phyloP scores from a whole-genome alignment of 805 yeast species.

The Metschnikowia cubensis region DNA sequence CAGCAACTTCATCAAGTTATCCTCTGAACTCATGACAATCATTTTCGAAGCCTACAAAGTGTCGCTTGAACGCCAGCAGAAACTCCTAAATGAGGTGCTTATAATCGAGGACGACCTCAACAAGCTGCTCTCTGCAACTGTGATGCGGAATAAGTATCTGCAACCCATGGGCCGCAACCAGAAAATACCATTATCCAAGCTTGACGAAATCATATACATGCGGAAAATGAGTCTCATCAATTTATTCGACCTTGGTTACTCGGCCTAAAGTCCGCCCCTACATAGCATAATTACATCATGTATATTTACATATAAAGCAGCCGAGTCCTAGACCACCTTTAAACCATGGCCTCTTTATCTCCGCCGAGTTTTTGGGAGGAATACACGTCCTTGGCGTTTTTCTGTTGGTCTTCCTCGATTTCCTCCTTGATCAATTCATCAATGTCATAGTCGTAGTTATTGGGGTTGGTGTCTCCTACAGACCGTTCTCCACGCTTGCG shows the following conservation, averaged over 20 bases:
- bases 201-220: constrained; percentile 11
- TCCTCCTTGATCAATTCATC: constrained; percentile 42
- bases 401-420: constrained; percentile 19
- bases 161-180: not conserved
- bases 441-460: constrained; percentile 41
- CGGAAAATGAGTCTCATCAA: constrained; percentile 14
- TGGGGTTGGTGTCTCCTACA: constrained; percentile 36
- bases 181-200: constrained; percentile 9
- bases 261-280: not conserved
- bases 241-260: constrained; percentile 8
- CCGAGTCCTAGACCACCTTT: not conserved
- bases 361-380: constrained; percentile 12
- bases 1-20: constrained; percentile 13
- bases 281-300: not conserved
- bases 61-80: constrained; percentile 4
- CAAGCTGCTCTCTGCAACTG: constrained; percentile 2
- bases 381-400: constrained; percentile 10
- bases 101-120: constrained; percentile 7
- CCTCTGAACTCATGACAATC: constrained; percentile 11
- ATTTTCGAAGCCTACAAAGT: constrained; percentile 11
- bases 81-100: constrained; percentile 4
- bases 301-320: not conserved
- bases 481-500: constrained; percentile 32
- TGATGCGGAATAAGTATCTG: not conserved
- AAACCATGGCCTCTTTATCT: constrained; percentile 18